Conservation (phyloP, 306 rosid genomes). For the Citrullus amarus region DNA sequence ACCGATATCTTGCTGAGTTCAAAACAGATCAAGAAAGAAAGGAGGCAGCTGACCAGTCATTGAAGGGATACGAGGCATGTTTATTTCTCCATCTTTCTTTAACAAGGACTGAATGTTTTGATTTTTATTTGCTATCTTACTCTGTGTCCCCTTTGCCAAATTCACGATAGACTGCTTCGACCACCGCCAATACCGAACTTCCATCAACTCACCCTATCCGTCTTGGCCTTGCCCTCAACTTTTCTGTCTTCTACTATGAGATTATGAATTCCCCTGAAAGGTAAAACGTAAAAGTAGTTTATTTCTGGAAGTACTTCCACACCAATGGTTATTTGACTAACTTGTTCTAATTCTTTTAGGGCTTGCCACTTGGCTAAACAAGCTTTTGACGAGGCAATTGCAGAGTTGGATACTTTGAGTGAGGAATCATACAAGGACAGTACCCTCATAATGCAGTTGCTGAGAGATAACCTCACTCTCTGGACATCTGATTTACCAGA, state of each 20-base stretch:
- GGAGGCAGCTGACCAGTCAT: constrained; percentile 61
- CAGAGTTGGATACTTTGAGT: constrained; percentile 95
- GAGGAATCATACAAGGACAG: constrained; percentile 99
- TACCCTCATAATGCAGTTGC: constrained; percentile 93
- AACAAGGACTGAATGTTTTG: neutral
- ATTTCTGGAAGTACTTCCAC: constrained; percentile 3
- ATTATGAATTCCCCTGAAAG: constrained; percentile 97
- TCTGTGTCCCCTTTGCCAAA: constrained; percentile 15
- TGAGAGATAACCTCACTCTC: constrained; percentile 97
- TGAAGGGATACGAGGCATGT: constrained; percentile 74
- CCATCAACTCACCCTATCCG: constrained; percentile 95
- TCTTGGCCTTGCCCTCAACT: constrained; percentile 96
- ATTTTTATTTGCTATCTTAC: neutral
- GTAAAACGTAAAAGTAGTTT: constrained; percentile 49
- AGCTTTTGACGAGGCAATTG: constrained; percentile 97
- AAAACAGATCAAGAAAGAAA: constrained; percentile 59
- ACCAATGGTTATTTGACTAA: constrained; percentile 11
- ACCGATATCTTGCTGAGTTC: constrained; percentile 67
- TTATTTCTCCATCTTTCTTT: constrained; percentile 12
- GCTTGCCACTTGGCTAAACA: constrained; percentile 99
- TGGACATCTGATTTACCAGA: constrained; percentile 99
- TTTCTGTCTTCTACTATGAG: constrained; percentile 96
- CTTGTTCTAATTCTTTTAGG: constrained; percentile 33
- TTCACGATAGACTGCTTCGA: constrained; percentile 62
- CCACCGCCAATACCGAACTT: constrained; percentile 80